A percentile compares a stretch with the other conserved stretches of the same genome.
These are phyloP conservation scores for Stipa capillata DNA, from an alignment of 176 grass and related monocot species.

Conservation along the genomic window DNA sequence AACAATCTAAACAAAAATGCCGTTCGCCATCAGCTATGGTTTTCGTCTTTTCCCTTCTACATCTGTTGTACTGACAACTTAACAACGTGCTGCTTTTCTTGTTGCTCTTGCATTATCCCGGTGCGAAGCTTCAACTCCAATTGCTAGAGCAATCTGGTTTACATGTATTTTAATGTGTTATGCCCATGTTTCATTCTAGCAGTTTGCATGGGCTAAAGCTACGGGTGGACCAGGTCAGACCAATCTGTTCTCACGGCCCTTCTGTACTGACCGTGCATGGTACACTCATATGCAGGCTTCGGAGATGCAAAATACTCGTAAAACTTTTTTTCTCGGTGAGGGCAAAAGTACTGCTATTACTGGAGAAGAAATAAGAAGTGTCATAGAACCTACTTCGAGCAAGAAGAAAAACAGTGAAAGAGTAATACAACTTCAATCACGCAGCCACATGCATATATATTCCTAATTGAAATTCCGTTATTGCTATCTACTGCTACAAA, in stretches of 20 bases:
- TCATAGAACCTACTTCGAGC: too few relatives aligned
- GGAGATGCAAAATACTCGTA: too few relatives aligned
- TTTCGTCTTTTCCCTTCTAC: background rate
- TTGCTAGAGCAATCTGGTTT: background rate
- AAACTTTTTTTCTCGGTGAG: too few relatives aligned
- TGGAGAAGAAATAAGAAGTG: too few relatives aligned
- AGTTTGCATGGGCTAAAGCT: too few relatives aligned
- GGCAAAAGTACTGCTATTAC: too few relatives aligned
- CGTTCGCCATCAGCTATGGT: background rate
- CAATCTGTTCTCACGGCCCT: too few relatives aligned
- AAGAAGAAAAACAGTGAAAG: background rate
- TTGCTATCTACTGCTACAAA: constrained; percentile 1
- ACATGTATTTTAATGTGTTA: too few relatives aligned
- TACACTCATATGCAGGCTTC: too few relatives aligned
- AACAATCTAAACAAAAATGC: background rate
- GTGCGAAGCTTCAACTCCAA: background rate
- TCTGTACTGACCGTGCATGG: too few relatives aligned
- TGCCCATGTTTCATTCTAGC: too few relatives aligned
- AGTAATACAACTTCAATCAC: background rate
- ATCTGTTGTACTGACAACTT: background rate
- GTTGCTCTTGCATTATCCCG: background rate
- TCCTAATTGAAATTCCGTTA: background rate
- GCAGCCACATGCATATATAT: background rate
- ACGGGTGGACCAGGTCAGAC: too few relatives aligned
- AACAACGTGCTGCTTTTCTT: background rate